Base-by-base conservation (phyloP, 2,329 filamentous ascomycete genomes). In the Metarhizium robertsii region DNA sequence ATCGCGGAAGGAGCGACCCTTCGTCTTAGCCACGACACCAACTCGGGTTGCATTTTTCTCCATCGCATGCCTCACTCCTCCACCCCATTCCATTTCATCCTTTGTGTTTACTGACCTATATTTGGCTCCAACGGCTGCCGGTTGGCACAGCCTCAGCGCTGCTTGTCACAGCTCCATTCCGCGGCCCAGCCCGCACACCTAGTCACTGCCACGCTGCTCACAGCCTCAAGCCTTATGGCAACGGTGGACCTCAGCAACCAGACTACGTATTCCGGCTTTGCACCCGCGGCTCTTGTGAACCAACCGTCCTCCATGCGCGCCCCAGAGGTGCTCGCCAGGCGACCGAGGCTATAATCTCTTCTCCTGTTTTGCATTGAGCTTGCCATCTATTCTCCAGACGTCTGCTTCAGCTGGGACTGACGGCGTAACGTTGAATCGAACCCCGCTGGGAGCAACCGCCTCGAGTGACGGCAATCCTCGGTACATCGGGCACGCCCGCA, bases 401-500 rank as follows among this genome's bases (percentile, higher is more conserved):
- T 50, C 47, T 18, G 16, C n/a, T 18, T 49, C 18, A 40, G 38
- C 51, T 30, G 52, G 25, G 51, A 46, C 52, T 32, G 40, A n/a
- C 38, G 14, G 42, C 42, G n/a, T 20, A 18, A 20, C 16, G 42
- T 0, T 18, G 16, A 45, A 45, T 40, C 38, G 38, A 4, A 11
- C 43, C 52, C 38, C 42, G 20, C 8, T 30, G 29, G 18, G 25
- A n/a, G 40, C 30, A 45, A 30, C 46, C 20, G 29, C 50, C 16
- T 45, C n/a, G 38, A 45, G 14, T 30, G 54, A 52, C 48, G 40
- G 18, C 8, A 20, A 11, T 16, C 13, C 11, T 13, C 4, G 42
- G 42, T 45, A 20, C 10, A 18, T 16, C 18, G 42, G 42, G 18
- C 42, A 45, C 42, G 32, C 52, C 57, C 59, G 67, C 60, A 61